Conservation (phyloP, 345 rosid genomes). For the Eucalyptus sp. region DNA sequence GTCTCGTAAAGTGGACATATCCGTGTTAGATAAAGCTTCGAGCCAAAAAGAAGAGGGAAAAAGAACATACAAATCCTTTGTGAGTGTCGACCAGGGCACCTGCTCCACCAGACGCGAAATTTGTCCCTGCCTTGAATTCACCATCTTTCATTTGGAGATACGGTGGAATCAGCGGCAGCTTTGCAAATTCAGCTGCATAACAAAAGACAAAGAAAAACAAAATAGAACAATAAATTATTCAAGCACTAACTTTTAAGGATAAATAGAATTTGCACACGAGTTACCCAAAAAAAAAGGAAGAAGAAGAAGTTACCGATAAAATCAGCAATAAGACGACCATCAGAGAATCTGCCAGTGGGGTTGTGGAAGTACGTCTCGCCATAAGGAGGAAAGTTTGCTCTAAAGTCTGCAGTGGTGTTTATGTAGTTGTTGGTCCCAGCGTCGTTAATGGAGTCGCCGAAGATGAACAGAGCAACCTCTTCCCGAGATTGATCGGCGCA, state of each 20-base stretch:
- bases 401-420: conserved; percentile 4
- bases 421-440: conserved; percentile 33
- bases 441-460: conserved; percentile 37
- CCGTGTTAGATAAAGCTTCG: neutral
- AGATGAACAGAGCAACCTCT: conserved; percentile 22
- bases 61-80: conserved; percentile 8
- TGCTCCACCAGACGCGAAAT: conserved; percentile 41
- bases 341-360: conserved; percentile 31
- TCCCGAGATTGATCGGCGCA: neutral
- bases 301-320: conserved; percentile 17
- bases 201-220: neutral
- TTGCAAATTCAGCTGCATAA: conserved; percentile 18
- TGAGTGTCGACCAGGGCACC: conserved; percentile 30
- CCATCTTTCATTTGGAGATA: conserved; percentile 22
- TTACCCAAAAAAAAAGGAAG: neutral
- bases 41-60: neutral
- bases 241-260: neutral
- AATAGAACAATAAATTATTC: neutral
- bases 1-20: neutral
- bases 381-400: conserved; percentile 25
- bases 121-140: conserved; percentile 12
- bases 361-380: conserved; percentile 25
- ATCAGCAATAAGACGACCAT: conserved; percentile 37
- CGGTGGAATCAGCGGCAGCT: conserved; percentile 30
- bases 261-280: neutral